Conservation (phyloP, 2,329 filamentous ascomycete genomes). For the Cryphonectria parasitica region DNA sequence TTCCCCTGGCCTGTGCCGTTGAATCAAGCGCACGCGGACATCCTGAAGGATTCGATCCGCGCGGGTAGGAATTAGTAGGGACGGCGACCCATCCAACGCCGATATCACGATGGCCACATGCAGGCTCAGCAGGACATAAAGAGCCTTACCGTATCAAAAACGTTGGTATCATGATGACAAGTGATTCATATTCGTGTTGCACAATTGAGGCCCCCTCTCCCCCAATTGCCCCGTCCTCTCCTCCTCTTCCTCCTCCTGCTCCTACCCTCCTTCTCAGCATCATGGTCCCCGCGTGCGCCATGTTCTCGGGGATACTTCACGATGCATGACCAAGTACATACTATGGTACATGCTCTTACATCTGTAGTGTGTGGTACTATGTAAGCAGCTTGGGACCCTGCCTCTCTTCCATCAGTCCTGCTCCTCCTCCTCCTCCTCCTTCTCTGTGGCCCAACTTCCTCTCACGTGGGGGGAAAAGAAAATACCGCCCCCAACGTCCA, state of each 20-base stretch:
- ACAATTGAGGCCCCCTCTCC: not conserved
- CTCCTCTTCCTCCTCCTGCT: too few species aligned
- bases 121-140: not conserved
- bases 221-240: too few species aligned
- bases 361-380: not conserved
- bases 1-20: not conserved
- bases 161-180: not conserved
- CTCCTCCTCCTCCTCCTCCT: not conserved
- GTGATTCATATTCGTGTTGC: not conserved
- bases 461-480: constrained; percentile 1
- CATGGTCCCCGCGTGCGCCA: constrained; percentile 10
- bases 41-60: not conserved
- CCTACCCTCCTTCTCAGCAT: not conserved
- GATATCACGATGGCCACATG: constrained; percentile 12
- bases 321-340: not conserved
- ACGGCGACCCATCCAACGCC: not conserved
- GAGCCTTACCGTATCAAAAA: constrained; percentile 11
- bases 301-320: not conserved
- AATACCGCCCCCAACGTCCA: not conserved
- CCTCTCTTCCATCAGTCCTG: not conserved
- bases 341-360: not conserved
- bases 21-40: not conserved
- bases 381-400: not conserved
- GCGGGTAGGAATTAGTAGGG: not conserved
- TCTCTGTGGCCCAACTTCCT: not conserved